Base-by-base conservation (phyloP, 1,284 basidiomycete species). In the Somion occarium region DNA sequence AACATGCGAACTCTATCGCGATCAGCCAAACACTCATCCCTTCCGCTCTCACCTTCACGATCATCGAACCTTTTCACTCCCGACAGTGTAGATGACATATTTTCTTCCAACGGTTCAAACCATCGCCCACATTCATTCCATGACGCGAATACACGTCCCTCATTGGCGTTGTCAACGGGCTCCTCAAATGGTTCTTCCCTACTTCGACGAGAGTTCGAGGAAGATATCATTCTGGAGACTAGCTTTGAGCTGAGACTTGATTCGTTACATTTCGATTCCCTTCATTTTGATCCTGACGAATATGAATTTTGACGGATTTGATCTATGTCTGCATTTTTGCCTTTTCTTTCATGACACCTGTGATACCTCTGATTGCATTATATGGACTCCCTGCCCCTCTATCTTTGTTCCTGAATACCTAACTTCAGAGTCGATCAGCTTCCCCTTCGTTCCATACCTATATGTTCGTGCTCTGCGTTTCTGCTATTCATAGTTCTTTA, bases 191-290 rank as follows among this genome's bases (percentile, higher is more conserved):
- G 18, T 19, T 15, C 39, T 41, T 18, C 39, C 18, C 7, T 18
- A 41, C 42, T 19, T 19, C 19, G 23, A 5, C 20, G 18, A 23
- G 30, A 38, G 19, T 15, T 48, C 15, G 46, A 48, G 22, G 37
- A 38, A 11, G 37, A 43, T 22, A 52, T 57, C 25, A 53, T 41
- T 3, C 60, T 56, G 22, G 73, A 80, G 46, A 54, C 67, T 54
- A 75, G 73, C 53, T 66, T 81, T 48, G 82, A 87, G 68, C 79
- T 85, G 80, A 70, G 67, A 42, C 75, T 87, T 15, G 80, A 85
- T 60, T 85, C 85, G 22, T 67, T 87, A 49, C 82, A 84, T 59
- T 87, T 86, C 59, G 84, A 86, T 54, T 71, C 75, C 0, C 57
- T 87, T 41, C 82, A 80, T 49, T 83, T 87, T 52, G 81, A 87